Percentiles rank a stretch among this genome's conserved stretches.
phyloP scores from a whole-genome alignment of 345 rosid genomes.

The Hibiscus mutabilis region DNA sequence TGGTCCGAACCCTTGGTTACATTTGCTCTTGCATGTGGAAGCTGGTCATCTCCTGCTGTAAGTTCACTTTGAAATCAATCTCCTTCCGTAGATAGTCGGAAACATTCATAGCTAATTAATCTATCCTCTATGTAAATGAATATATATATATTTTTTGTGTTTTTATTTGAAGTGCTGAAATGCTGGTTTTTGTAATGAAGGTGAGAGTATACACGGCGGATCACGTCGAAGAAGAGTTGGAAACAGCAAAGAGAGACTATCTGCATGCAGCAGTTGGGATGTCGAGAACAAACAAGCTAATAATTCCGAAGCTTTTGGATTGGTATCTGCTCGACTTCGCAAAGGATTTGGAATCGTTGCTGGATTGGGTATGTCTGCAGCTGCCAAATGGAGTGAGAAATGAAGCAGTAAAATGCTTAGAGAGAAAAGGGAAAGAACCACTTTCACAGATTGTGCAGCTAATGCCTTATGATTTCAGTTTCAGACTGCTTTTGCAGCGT shows the following conservation, averaged over 20 bases:
- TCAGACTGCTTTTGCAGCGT: slow-evolving; percentile 53
- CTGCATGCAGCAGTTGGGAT: slow-evolving; percentile 76
- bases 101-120: background rate
- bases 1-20: slow-evolving; percentile 89
- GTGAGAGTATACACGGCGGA: slow-evolving; percentile 71
- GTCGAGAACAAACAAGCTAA: slow-evolving; percentile 57
- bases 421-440: slow-evolving; percentile 40
- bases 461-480: slow-evolving; percentile 81
- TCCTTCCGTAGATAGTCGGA: background rate
- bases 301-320: slow-evolving; percentile 78
- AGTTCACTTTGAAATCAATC: slow-evolving; percentile 25
- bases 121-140: background rate
- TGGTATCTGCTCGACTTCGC: slow-evolving; percentile 86
- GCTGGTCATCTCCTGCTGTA: slow-evolving; percentile 95
- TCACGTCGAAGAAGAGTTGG: slow-evolving; percentile 67
- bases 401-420: slow-evolving; percentile 50
- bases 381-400: slow-evolving; percentile 53
- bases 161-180: background rate
- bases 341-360: slow-evolving; percentile 72
- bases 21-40: slow-evolving; percentile 85
- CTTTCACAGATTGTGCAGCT: slow-evolving; percentile 53
- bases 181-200: slow-evolving; percentile 25
- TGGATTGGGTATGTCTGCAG: slow-evolving; percentile 83
- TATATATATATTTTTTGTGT: background rate
- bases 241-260: slow-evolving; percentile 73